Conservation (phyloP, 441 rosid species). For the Melastoma candidum region DNA sequence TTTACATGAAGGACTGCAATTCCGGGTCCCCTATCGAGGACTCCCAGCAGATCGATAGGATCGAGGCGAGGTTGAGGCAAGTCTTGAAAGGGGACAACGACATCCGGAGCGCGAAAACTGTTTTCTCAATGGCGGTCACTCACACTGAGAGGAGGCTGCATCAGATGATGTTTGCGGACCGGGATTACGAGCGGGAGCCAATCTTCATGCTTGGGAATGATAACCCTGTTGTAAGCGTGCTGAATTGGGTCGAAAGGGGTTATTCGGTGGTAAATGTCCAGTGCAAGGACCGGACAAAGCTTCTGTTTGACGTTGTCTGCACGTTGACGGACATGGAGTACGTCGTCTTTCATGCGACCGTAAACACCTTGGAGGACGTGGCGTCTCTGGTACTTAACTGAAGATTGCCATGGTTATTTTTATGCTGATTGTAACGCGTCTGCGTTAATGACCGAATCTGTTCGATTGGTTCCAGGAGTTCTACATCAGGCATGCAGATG, state of each 20-base stretch:
- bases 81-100: constrained; percentile 18
- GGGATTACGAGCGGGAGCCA: constrained; percentile 72
- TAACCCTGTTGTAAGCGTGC: constrained; percentile 57
- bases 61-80: constrained; percentile 6
- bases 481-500: constrained; percentile 68
- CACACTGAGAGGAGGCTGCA: constrained; percentile 58
- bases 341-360: constrained; percentile 73
- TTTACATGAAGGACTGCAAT: constrained; percentile 14
- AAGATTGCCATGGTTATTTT: neutral
- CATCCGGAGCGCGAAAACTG: constrained; percentile 12
- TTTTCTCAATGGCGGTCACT: constrained; percentile 11
- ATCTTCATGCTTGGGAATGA: constrained; percentile 25
- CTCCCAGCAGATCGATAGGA: constrained; percentile 12
- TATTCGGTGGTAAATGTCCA: constrained; percentile 86
- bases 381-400: constrained; percentile 34
- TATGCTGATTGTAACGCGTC: neutral
- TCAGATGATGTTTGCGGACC: constrained; percentile 89
- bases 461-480: constrained; percentile 48
- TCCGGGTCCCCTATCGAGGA: constrained; percentile 16
- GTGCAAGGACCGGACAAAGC: constrained; percentile 67
- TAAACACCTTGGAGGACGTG: constrained; percentile 40
- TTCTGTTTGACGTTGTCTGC: constrained; percentile 81
- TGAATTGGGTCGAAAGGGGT: constrained; percentile 71
- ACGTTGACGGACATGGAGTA: constrained; percentile 93
- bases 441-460: neutral